A percentile compares a stretch with the other conserved stretches of the same genome.
phyloP scores from a whole-genome alignment of 805 yeast species.

The Starmera dryadoides region DNA sequence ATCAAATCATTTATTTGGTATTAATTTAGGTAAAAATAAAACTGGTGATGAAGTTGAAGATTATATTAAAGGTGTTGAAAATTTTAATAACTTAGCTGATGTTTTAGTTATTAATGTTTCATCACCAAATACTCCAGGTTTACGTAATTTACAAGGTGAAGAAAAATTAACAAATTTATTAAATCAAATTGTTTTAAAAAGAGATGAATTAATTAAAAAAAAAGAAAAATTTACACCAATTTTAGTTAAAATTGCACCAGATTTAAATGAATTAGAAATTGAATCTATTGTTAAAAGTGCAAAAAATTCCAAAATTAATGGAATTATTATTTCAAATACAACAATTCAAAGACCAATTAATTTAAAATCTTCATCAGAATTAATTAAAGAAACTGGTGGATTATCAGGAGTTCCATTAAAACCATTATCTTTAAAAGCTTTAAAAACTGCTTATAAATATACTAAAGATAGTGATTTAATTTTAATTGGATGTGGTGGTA shows the following conservation, averaged over 20 bases:
- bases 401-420: slow-evolving; percentile 90
- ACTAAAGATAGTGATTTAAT: slow-evolving; percentile 70
- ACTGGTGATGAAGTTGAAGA: slow-evolving; percentile 85
- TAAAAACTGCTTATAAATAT: slow-evolving; percentile 63
- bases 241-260: slow-evolving; percentile 91
- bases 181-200: slow-evolving; percentile 58
- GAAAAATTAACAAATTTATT: slow-evolving; percentile 63
- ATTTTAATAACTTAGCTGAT: slow-evolving; percentile 81
- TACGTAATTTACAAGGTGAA: slow-evolving; percentile 79
- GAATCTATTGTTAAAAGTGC: slow-evolving; percentile 79
- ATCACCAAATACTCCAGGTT: slow-evolving; percentile 94
- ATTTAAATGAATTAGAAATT: slow-evolving; percentile 73
- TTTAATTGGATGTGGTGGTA: slow-evolving; percentile 92
- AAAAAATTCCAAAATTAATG: slow-evolving; percentile 72
- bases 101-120: slow-evolving; percentile 87
- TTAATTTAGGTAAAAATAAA: slow-evolving; percentile 90
- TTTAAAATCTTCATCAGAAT: slow-evolving; percentile 41
- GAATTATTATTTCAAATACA: slow-evolving; percentile 88
- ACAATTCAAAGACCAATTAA: slow-evolving; percentile 75
- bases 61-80: slow-evolving; percentile 75
- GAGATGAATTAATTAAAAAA: slow-evolving; percentile 44
- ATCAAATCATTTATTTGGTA: slow-evolving; percentile 60
- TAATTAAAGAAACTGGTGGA: slow-evolving; percentile 70
- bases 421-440: slow-evolving; percentile 66
- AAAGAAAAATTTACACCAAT: slow-evolving; percentile 60